Evolutionary conservation across 495 filamentous ascomycete genomes (phyloP).

Genomic region (Hypoxylon lienhwacheense): DNA sequence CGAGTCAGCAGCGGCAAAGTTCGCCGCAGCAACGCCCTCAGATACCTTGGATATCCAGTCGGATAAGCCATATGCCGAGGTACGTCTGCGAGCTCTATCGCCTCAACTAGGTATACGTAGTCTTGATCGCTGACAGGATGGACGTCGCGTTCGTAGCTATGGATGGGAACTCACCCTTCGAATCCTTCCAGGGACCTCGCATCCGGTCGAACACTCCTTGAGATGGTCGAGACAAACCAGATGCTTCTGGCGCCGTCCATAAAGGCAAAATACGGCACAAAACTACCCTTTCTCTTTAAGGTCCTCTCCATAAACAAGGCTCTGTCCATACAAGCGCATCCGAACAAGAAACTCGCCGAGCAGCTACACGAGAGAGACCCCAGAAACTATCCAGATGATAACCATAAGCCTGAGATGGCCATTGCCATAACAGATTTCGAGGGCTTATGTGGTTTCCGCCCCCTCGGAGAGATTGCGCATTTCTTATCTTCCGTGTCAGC

Average conservation of each 20-base stretch:
- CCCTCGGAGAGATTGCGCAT: conserved; percentile 79
- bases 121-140: conserved; percentile 13
- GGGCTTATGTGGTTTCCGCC: conserved; percentile 93
- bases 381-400: conserved; percentile 97
- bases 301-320: conserved; percentile 93
- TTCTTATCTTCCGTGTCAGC: conserved; percentile 76
- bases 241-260: conserved; percentile 74
- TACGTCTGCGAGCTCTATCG: conserved; percentile 40
- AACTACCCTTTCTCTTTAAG: conserved; percentile 96
- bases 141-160: conserved; percentile 61
- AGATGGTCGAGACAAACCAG: conserved; percentile 86
- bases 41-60: conserved; percentile 74
- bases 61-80: conserved; percentile 87
- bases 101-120: background rate
- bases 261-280: conserved; percentile 69
- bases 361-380: conserved; percentile 80
- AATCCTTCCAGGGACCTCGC: conserved; percentile 87
- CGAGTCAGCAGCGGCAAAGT: conserved; percentile 75
- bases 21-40: conserved; percentile 73
- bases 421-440: conserved; percentile 96
- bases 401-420: conserved; percentile 99
- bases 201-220: conserved; percentile 84
- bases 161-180: conserved; percentile 98
- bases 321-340: conserved; percentile 94
- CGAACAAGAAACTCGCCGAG: conserved; percentile 96